phyloP scores from a whole-genome alignment of 768 basidiomycete species.

The Lactifluus hygrophoroides region DNA sequence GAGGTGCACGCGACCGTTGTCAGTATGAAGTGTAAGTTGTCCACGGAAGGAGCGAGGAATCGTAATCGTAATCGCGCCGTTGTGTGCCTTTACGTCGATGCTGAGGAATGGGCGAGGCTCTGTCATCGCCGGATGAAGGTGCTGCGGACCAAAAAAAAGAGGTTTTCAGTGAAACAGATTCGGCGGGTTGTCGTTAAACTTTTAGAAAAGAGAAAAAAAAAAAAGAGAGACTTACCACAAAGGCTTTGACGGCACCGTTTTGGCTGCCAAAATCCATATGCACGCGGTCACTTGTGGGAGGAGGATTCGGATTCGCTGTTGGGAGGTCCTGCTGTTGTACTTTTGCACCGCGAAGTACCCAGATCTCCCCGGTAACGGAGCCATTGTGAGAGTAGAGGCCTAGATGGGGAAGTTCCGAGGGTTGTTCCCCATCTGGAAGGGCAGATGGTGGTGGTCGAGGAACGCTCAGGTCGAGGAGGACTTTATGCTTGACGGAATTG shows the following conservation, averaged over 20 bases:
- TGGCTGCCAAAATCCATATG: background rate
- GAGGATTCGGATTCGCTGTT: too few species aligned
- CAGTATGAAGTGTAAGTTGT: conserved; percentile 12
- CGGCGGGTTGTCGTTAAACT: too few species aligned
- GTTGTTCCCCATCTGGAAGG: background rate
- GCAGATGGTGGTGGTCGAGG: conserved; percentile 1
- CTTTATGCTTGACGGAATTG: background rate
- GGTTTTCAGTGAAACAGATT: too few species aligned
- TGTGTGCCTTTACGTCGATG: conserved; percentile 1
- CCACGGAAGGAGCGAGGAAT: conserved; percentile 19
- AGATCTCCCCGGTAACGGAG: conserved; percentile 1
- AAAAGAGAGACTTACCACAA: too few species aligned
- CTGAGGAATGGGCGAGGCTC: conserved; percentile 15
- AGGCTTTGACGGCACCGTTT: conserved; percentile 1
- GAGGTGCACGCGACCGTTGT: conserved; percentile 6
- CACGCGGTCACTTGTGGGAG: background rate
- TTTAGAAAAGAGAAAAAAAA: too few species aligned
- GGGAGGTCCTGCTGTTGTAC: background rate
- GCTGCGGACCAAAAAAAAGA: too few species aligned
- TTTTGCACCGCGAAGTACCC: conserved; percentile 1
- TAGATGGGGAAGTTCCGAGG: background rate
- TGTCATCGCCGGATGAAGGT: conserved; percentile 1
- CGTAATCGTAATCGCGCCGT: background rate
- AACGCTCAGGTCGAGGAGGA: conserved; percentile 7
- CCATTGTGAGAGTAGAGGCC: conserved; percentile 7